Conservation (phyloP, 768 basidiomycete genomes). For the Auricularia sp. region DNA sequence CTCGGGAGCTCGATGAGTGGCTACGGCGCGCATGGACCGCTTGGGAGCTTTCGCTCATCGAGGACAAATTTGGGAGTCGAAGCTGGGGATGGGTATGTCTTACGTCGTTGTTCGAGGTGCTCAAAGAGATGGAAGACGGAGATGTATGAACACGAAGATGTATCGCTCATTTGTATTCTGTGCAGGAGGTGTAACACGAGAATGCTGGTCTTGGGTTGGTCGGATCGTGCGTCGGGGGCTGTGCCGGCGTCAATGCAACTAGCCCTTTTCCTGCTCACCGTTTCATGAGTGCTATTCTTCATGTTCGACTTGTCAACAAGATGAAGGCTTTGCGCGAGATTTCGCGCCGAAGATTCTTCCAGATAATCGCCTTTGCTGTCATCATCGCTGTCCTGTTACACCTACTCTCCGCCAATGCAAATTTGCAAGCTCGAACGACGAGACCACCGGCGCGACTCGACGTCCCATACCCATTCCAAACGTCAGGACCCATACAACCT, state of each 20-base stretch:
- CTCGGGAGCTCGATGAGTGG: constrained; percentile 27
- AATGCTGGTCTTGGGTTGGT: neutral
- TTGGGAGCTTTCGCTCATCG: constrained; percentile 35
- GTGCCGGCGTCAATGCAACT: neutral
- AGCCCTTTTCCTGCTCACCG: neutral
- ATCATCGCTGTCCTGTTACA: neutral
- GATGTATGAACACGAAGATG: neutral
- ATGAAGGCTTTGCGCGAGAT: neutral
- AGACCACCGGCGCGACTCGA: neutral
- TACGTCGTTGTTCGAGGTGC: constrained; percentile 44
- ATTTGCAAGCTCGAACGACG: neutral
- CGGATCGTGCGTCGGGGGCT: neutral
- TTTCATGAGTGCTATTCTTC: neutral
- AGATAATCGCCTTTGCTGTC: neutral
- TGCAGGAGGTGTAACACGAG: neutral
- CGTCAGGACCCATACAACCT: neutral
- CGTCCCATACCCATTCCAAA: neutral
- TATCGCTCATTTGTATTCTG: neutral
- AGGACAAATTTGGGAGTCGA: constrained; percentile 40
- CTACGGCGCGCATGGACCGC: constrained; percentile 46
- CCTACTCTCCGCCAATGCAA: neutral
- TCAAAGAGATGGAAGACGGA: constrained; percentile 17
- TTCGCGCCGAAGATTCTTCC: neutral
- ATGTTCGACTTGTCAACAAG: neutral
- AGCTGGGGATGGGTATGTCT: constrained; percentile 57